Evolutionary conservation across 805 yeast genomes (phyloP).

Genomic region (Cyberlindnera sargentensis): DNA sequence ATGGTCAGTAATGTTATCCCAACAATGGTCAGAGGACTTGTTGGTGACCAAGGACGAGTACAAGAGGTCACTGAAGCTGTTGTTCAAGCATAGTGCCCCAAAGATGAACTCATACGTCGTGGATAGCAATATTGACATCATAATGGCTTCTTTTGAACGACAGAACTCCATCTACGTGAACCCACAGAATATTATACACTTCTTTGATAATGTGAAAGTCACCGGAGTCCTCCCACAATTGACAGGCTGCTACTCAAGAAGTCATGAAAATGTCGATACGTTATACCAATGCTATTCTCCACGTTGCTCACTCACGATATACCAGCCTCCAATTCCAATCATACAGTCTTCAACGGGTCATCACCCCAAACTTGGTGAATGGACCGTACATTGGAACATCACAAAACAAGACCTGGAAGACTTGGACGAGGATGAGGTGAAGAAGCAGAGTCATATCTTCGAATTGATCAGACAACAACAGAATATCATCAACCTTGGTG

Average conservation of each 20-base stretch:
- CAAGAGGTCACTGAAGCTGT: constrained; percentile 42
- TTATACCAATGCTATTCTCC: constrained; percentile 27
- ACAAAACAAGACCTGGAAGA: constrained; percentile 45
- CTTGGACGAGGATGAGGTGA: constrained; percentile 46
- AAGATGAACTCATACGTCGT: constrained; percentile 43
- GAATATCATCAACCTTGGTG: constrained; percentile 58
- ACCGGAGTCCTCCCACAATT: constrained; percentile 39
- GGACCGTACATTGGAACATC: constrained; percentile 64
- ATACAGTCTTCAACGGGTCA: constrained; percentile 12
- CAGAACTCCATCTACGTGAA: constrained; percentile 38
- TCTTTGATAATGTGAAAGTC: constrained; percentile 24
- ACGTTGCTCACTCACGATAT: constrained; percentile 27
- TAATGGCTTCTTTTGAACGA: constrained; percentile 35
- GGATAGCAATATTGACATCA: constrained; percentile 43
- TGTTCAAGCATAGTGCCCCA: constrained; percentile 45
- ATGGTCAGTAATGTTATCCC: constrained; percentile 45
- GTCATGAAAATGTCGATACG: constrained; percentile 14
- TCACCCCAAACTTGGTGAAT: constrained; percentile 34
- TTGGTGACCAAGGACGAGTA: constrained; percentile 45
- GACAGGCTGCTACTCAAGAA: constrained; percentile 39
- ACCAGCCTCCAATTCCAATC: constrained; percentile 18
- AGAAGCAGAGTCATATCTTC: constrained; percentile 67
- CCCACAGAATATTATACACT: constrained; percentile 21
- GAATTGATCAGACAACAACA: constrained; percentile 70
- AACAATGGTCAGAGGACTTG: constrained; percentile 47